Evolutionary conservation across 2,329 filamentous ascomycete species (phyloP), one percentile per base, ranked within the genome.

Genomic region (Pseudocercospora fuligena): DNA sequence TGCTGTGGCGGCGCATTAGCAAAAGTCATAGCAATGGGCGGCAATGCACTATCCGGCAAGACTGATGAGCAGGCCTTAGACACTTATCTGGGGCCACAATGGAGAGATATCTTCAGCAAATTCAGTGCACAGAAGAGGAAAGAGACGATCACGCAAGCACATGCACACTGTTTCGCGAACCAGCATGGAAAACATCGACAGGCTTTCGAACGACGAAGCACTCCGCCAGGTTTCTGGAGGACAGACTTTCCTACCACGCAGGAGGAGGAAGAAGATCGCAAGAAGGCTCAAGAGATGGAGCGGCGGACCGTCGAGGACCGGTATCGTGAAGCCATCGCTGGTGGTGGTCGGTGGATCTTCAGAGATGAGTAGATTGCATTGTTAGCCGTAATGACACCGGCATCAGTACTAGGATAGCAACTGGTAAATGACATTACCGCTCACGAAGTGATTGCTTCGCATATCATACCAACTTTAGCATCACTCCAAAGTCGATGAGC

Each of bases 191-290:
- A 86, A 76, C 94, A 97, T 79, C 86, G 91, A 64, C 87, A 94
- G 72, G 85, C 88, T 29, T 93, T 90, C 78, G 87, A 89, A 66
- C 86, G 93, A 60, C 85, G 87, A 69, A 84, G 82, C 53, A 92
- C 91, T 9, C 94, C 95, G 12, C 92, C 93, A 1, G 94, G 93
- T 0, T 98, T 92, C 77, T 99, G 95, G 95, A 86, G 92, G 62
- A 86, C 90, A 1, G 94, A 97, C 72, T 97, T 99, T 77, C 94
- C 94, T 1, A 88, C 83, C 27, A 97, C 95, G 1, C 95, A 98
- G 77, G 92, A 97, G 78, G 80, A 89, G 29, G 82, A 87, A 71
- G 81, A 84, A 61, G 88, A 94, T 73, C 86, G 86, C 65, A 84
- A 85, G 66, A 88, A 89, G 75, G 91, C 90, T 0, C 84, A 83